phyloP scores from a whole-genome alignment of 768 basidiomycete genomes.

The Trametopsis cervina region DNA sequence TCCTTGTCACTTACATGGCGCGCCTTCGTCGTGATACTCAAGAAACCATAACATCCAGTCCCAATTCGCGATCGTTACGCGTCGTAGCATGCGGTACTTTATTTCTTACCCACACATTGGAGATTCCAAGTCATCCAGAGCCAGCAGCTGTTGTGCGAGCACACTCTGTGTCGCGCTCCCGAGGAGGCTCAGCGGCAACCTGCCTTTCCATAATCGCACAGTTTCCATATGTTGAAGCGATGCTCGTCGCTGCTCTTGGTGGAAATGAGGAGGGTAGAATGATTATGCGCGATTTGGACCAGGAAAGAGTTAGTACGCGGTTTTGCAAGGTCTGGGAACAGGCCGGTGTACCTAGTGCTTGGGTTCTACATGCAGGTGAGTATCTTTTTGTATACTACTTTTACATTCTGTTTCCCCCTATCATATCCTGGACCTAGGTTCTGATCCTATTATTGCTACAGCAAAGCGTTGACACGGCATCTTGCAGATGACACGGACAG shows the following conservation, averaged over 20 bases:
- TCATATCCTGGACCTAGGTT: background rate
- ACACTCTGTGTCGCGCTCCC: constrained; percentile 56
- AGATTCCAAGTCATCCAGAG: constrained; percentile 50
- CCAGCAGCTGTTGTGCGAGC: constrained; percentile 59
- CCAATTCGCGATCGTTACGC: constrained; percentile 39
- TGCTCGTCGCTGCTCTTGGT: constrained; percentile 68
- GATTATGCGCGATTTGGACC: constrained; percentile 58
- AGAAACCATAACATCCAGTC: constrained; percentile 12
- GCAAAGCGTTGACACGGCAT: constrained; percentile 4
- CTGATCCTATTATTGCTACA: constrained; percentile 4
- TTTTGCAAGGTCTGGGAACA: constrained; percentile 71
- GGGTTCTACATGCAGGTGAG: constrained; percentile 72
- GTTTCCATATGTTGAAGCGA: constrained; percentile 56
- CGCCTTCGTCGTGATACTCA: constrained; percentile 23
- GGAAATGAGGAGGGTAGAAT: constrained; percentile 63
- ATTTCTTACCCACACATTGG: constrained; percentile 69
- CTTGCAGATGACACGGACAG: constrained; percentile 46
- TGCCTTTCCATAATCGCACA: constrained; percentile 68
- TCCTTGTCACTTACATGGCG: constrained; percentile 16
- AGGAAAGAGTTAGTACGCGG: constrained; percentile 59
- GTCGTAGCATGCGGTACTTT: constrained; percentile 77
- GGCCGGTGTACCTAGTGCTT: constrained; percentile 71
- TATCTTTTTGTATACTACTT: background rate
- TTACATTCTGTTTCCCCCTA: background rate
- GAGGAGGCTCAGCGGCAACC: constrained; percentile 70